Evolutionary conservation across 176 grass and related monocot species (phyloP).

Genomic region (Urochloa ruziziensis): DNA sequence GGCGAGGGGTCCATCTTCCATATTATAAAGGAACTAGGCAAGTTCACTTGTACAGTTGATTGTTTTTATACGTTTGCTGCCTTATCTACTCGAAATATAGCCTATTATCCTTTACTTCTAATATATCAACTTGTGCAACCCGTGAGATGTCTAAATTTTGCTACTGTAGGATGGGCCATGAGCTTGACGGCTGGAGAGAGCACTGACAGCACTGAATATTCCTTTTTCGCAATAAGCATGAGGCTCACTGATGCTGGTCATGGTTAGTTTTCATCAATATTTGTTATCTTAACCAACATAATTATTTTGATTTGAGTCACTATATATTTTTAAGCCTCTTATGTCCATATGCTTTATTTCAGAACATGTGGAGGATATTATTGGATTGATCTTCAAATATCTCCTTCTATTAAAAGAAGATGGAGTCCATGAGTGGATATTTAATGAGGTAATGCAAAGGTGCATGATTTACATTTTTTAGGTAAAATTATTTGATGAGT

Average conservation of each 20-base stretch:
- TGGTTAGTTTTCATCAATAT: constrained; percentile 44
- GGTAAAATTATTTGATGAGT: neutral
- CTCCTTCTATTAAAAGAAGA: constrained; percentile 64
- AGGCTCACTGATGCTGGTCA: constrained; percentile 87
- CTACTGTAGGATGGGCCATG: constrained; percentile 83
- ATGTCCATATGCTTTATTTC: constrained; percentile 26
- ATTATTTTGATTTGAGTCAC: constrained; percentile 11
- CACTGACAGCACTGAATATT: constrained; percentile 63
- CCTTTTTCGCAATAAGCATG: constrained; percentile 82
- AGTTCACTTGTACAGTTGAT: constrained; percentile 32
- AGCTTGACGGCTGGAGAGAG: constrained; percentile 54
- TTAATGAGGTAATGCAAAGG: constrained; percentile 75
- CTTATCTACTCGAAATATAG: constrained; percentile 13
- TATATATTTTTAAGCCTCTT: constrained; percentile 17
- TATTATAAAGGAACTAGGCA: constrained; percentile 90
- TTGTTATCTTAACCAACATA: neutral
- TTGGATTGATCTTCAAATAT: constrained; percentile 89
- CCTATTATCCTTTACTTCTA: neutral
- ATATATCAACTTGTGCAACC: constrained; percentile 28
- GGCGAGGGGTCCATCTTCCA: constrained; percentile 92
- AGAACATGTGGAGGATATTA: constrained; percentile 89
- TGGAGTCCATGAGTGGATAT: constrained; percentile 82
- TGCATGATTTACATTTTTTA: constrained; percentile 2
- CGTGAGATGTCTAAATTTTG: constrained; percentile 11
- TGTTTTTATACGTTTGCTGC: neutral